A percentile compares a stretch with the other conserved stretches of the same genome.
Evolutionary conservation across 2,329 filamentous ascomycete species (phyloP).

Genomic region (Nothophoma quercina): DNA sequence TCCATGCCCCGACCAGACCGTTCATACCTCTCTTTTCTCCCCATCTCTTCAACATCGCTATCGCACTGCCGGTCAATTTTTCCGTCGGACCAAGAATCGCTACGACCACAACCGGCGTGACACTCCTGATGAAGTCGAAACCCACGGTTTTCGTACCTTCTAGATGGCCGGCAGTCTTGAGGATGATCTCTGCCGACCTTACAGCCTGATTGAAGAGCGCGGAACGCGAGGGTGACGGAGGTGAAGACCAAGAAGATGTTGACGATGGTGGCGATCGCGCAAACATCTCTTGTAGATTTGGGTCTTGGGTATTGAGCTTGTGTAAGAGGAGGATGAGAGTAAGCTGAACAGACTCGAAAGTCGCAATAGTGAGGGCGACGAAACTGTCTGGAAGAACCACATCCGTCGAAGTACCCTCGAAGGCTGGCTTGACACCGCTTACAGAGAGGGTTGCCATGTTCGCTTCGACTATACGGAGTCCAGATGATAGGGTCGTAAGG

Average conservation of each 20-base stretch:
- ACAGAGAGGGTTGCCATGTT: slow-evolving; percentile 21
- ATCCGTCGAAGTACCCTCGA: slow-evolving; percentile 8
- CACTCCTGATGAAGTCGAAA: slow-evolving; percentile 36
- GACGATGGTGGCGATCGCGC: neutral
- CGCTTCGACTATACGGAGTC: slow-evolving; percentile 9
- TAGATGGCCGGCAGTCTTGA: slow-evolving; percentile 12
- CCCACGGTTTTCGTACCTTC: slow-evolving; percentile 34
- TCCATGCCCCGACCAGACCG: slow-evolving; percentile 16
- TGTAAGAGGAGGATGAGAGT: slow-evolving; percentile 28
- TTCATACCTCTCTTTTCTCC: slow-evolving; percentile 20
- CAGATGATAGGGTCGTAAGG: slow-evolving; percentile 19
- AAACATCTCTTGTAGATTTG: neutral
- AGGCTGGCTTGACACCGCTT: slow-evolving; percentile 1
- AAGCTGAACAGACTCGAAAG: slow-evolving; percentile 29
- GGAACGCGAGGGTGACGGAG: neutral
- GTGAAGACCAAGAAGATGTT: neutral
- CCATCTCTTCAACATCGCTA: slow-evolving; percentile 37
- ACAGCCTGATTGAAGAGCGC: slow-evolving; percentile 1
- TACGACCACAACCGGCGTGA: slow-evolving; percentile 37
- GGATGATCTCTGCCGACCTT: slow-evolving; percentile 1
- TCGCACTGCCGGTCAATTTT: slow-evolving; percentile 23
- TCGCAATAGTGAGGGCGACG: slow-evolving; percentile 31
- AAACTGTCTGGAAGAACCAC: slow-evolving; percentile 31
- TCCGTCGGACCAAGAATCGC: slow-evolving; percentile 26
- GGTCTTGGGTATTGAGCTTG: slow-evolving; percentile 25